Conservation (phyloP, 2,329 filamentous ascomycete species). For the Neophaeococcomyces mojaviensis region DNA sequence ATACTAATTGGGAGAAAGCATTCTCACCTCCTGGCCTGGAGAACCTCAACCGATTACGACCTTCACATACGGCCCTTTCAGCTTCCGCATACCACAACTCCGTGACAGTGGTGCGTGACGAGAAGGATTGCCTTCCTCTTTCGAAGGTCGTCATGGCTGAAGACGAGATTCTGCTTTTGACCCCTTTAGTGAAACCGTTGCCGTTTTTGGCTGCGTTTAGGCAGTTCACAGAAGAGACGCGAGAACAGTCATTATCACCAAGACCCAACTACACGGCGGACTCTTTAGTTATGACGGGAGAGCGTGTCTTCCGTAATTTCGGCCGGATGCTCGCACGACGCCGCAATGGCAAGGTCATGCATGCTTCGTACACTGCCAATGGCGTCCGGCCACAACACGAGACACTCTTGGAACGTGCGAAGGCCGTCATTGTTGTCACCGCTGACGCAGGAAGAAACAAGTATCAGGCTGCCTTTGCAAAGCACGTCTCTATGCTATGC, state of each 20-base stretch:
- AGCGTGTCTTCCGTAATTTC: constrained; percentile 84
- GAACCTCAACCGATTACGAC: constrained; percentile 71
- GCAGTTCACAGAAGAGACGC: constrained; percentile 41
- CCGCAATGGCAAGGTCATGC: constrained; percentile 75
- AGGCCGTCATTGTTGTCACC: constrained; percentile 81
- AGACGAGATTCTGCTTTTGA: constrained; percentile 83
- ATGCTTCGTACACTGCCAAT: constrained; percentile 93
- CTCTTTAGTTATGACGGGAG: constrained; percentile 74
- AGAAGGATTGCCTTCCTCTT: constrained; percentile 74
- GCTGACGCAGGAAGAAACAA: constrained; percentile 90
- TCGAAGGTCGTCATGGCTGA: constrained; percentile 72
- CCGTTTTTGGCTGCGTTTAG: constrained; percentile 79
- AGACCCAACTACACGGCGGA: constrained; percentile 50
- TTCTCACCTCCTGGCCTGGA: constrained; percentile 76
- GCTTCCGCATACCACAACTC: constrained; percentile 83
- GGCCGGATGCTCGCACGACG: constrained; percentile 81
- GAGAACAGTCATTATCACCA: constrained; percentile 33
- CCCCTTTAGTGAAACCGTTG: constrained; percentile 83
- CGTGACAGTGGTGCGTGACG: constrained; percentile 87
- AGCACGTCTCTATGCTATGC: constrained; percentile 93
- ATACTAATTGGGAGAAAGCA: constrained; percentile 84
- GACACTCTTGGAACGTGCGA: constrained; percentile 80
- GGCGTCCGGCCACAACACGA: constrained; percentile 89
- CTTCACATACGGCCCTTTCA: constrained; percentile 72
- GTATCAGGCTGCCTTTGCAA: constrained; percentile 90